Evolutionary conservation across 1,284 basidiomycete species (phyloP).

Genomic region (Sporisorium sorghi): DNA sequence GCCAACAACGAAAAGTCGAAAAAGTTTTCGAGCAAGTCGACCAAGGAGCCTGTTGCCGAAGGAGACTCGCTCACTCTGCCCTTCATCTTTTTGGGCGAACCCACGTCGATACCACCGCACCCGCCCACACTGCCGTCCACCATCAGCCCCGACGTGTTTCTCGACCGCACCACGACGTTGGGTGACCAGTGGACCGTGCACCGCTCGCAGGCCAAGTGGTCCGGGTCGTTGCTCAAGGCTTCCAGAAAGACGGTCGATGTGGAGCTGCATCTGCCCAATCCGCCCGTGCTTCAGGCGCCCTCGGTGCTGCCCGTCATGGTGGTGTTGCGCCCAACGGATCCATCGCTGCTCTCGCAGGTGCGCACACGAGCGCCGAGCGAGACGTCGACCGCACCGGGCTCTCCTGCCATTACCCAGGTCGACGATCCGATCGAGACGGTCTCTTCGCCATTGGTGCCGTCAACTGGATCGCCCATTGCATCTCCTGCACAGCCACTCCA

Average conservation of each 20-base stretch:
- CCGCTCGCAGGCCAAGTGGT: slow-evolving; percentile 56
- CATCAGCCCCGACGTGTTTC: slow-evolving; percentile 52
- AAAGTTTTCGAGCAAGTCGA: slow-evolving; percentile 39
- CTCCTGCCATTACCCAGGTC: slow-evolving; percentile 28
- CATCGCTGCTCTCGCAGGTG: slow-evolving; percentile 48
- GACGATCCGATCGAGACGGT: slow-evolving; percentile 47
- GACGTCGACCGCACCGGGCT: slow-evolving; percentile 37
- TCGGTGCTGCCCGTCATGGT: slow-evolving; percentile 60
- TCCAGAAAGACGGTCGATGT: slow-evolving; percentile 52
- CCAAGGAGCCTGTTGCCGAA: slow-evolving; percentile 36
- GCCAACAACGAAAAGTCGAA: slow-evolving; percentile 29
- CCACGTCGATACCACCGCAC: slow-evolving; percentile 49
- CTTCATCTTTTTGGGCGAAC: slow-evolving; percentile 63
- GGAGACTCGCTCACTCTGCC: slow-evolving; percentile 55
- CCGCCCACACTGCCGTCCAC: slow-evolving; percentile 48
- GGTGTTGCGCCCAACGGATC: slow-evolving; percentile 58
- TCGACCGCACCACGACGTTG: slow-evolving; percentile 29
- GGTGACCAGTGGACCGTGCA: slow-evolving; percentile 57
- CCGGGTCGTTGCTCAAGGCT: slow-evolving; percentile 54
- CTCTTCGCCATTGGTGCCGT: slow-evolving; percentile 10
- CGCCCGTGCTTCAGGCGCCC: slow-evolving; percentile 55
- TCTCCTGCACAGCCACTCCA: slow-evolving; percentile 4
- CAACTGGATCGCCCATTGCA: slow-evolving; percentile 11
- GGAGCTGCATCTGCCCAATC: slow-evolving; percentile 52
- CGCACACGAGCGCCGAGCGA: slow-evolving; percentile 40